phyloP scores from a whole-genome alignment of 2,329 filamentous ascomycete species.

The Apiospora sp. region DNA sequence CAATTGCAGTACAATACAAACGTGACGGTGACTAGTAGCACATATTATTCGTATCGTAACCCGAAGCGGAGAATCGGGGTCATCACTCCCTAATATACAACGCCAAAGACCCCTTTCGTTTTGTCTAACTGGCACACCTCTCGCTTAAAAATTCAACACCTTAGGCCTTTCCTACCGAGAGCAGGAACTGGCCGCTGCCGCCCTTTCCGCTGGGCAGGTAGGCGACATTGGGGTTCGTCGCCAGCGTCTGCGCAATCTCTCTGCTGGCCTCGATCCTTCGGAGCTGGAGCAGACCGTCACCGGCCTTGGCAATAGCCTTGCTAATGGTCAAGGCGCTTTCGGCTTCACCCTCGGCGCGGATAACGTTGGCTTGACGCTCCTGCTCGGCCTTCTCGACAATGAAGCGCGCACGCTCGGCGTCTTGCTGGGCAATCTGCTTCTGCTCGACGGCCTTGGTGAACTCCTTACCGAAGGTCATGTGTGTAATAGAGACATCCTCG shows the following conservation, averaged over 20 bases:
- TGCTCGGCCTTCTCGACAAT: slow-evolving; percentile 99
- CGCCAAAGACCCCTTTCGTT: background rate
- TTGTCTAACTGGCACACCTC: background rate
- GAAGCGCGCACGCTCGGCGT: slow-evolving; percentile 95
- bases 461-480: slow-evolving; percentile 99
- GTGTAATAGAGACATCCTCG: slow-evolving; percentile 98
- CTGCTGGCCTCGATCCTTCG: slow-evolving; percentile 95
- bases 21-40: slow-evolving; percentile 34
- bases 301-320: slow-evolving; percentile 90
- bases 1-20: background rate
- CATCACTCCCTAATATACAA: slow-evolving; percentile 36
- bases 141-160: background rate
- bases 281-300: slow-evolving; percentile 94
- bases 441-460: slow-evolving; percentile 99
- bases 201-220: slow-evolving; percentile 80
- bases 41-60: slow-evolving; percentile 42
- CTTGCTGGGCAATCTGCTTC: slow-evolving; percentile 99
- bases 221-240: slow-evolving; percentile 92
- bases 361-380: slow-evolving; percentile 98
- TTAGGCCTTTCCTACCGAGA: slow-evolving; percentile 58
- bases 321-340: slow-evolving; percentile 96
- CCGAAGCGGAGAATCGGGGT: slow-evolving; percentile 44
- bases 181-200: slow-evolving; percentile 57
- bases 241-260: slow-evolving; percentile 91
- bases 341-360: slow-evolving; percentile 96